Evolutionary conservation across 1,284 basidiomycete species (phyloP).

Genomic region (Rhodotorula sp.): DNA sequence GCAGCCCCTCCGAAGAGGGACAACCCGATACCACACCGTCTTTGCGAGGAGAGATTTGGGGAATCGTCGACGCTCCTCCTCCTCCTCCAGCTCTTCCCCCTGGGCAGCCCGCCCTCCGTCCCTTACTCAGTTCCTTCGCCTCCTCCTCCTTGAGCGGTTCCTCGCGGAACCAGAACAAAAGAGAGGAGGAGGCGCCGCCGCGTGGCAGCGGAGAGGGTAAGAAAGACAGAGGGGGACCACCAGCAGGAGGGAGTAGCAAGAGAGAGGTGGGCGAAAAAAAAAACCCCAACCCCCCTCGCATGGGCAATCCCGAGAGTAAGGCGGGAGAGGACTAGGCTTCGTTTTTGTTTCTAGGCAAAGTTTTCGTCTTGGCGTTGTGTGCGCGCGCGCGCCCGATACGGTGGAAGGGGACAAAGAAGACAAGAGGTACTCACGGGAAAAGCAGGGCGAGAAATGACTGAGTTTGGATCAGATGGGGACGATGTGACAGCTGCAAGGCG

Average conservation of each 20-base stretch:
- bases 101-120: neutral
- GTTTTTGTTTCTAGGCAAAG: constrained; percentile 13
- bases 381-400: neutral
- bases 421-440: neutral
- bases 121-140: neutral
- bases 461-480: neutral
- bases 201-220: too few relatives aligned
- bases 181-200: neutral
- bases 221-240: too few relatives aligned
- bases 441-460: neutral
- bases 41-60: neutral
- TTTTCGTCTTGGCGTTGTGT: constrained; percentile 14
- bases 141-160: neutral
- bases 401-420: neutral
- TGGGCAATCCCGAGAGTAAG: constrained; percentile 18
- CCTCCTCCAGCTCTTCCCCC: too few relatives aligned
- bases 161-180: neutral
- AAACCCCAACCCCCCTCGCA: neutral
- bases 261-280: too few relatives aligned
- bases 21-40: neutral
- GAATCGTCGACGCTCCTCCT: too few relatives aligned
- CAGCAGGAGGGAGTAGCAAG: too few relatives aligned
- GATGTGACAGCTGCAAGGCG: constrained; percentile 11
- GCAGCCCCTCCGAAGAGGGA: neutral
- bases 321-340: constrained; percentile 10